These are phyloP conservation scores for Niebla homalea DNA, from an alignment of 495 filamentous ascomycete genomes.

Conservation along the genomic window DNA sequence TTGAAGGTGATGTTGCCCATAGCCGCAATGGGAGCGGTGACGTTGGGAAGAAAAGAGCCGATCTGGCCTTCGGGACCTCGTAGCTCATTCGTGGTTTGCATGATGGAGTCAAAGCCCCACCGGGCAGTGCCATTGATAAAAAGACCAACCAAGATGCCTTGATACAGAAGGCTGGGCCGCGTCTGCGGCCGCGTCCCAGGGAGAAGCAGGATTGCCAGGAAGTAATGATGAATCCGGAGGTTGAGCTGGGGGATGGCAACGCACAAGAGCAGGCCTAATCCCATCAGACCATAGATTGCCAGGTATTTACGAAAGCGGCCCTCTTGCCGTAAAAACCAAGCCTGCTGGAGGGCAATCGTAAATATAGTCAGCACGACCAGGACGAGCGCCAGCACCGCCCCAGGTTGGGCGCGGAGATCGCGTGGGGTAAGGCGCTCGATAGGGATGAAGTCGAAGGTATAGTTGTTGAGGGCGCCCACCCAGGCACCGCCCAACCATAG, in stretches of 20 bases:
- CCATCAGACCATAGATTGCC: conserved; percentile 55
- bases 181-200: conserved; percentile 78
- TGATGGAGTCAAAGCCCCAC: conserved; percentile 83
- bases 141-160: conserved; percentile 77
- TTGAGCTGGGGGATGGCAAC: conserved; percentile 67
- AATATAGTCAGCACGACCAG: conserved; percentile 51
- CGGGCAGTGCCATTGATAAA: conserved; percentile 87
- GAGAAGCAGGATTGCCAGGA: conserved; percentile 71
- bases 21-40: conserved; percentile 24
- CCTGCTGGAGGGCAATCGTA: conserved; percentile 49
- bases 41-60: conserved; percentile 52
- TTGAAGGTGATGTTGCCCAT: conserved; percentile 42
- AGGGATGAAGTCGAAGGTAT: conserved; percentile 74
- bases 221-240: conserved; percentile 89
- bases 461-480: conserved; percentile 69
- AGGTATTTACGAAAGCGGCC: conserved; percentile 57
- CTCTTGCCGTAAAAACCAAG: conserved; percentile 62
- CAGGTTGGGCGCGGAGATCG: conserved; percentile 65
- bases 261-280: conserved; percentile 44
- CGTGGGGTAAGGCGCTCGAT: conserved; percentile 63
- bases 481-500: conserved; percentile 64
- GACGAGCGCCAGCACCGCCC: conserved; percentile 56
- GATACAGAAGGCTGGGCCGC: conserved; percentile 62
- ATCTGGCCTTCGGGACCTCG: conserved; percentile 51
- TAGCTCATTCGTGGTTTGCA: conserved; percentile 68